Conservation (phyloP, 805 yeast genomes). For the Brettanomyces custersianus region DNA sequence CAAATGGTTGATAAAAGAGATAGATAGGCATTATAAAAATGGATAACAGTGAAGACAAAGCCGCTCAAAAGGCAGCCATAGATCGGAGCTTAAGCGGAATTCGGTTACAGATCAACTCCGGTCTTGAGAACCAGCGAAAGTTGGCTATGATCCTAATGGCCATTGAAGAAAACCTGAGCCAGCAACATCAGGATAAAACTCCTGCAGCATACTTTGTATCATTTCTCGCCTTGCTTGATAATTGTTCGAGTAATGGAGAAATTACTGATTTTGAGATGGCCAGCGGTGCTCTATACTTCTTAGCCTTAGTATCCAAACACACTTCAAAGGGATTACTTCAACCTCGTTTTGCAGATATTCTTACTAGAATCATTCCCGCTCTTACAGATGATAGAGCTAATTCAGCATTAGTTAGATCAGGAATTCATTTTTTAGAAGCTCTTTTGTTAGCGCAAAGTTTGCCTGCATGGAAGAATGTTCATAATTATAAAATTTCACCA, state of each 20-base stretch:
- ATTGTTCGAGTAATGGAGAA: slow-evolving; percentile 46
- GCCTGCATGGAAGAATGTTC: slow-evolving; percentile 61
- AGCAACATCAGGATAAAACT: slow-evolving; percentile 49
- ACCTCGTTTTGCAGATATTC: slow-evolving; percentile 67
- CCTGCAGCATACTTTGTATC: slow-evolving; percentile 84
- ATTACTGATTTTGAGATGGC: slow-evolving; percentile 57
- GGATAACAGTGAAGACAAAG: too few relatives aligned
- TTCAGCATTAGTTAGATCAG: slow-evolving; percentile 74
- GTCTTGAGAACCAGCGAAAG: slow-evolving; percentile 78
- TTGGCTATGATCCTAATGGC: slow-evolving; percentile 78
- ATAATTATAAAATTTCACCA: slow-evolving; percentile 52
- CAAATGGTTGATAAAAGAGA: slow-evolving; percentile 8
- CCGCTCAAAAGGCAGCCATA: too few relatives aligned
- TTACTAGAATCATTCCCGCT: slow-evolving; percentile 74
- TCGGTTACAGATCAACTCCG: slow-evolving; percentile 66
- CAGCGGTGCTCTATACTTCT: slow-evolving; percentile 66
- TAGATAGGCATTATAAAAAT: slow-evolving; percentile 28
- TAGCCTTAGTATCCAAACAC: slow-evolving; percentile 71
- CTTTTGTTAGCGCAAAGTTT: slow-evolving; percentile 73
- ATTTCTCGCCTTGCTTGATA: slow-evolving; percentile 72
- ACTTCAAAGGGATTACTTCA: slow-evolving; percentile 62
- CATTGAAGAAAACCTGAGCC: slow-evolving; percentile 79
- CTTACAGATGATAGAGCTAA: slow-evolving; percentile 60
- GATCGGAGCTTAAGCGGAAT: slow-evolving; percentile 59
- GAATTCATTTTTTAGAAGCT: slow-evolving; percentile 79